Base-by-base conservation (phyloP, 331 rosid genomes). In the Phaseolus coccineus region DNA sequence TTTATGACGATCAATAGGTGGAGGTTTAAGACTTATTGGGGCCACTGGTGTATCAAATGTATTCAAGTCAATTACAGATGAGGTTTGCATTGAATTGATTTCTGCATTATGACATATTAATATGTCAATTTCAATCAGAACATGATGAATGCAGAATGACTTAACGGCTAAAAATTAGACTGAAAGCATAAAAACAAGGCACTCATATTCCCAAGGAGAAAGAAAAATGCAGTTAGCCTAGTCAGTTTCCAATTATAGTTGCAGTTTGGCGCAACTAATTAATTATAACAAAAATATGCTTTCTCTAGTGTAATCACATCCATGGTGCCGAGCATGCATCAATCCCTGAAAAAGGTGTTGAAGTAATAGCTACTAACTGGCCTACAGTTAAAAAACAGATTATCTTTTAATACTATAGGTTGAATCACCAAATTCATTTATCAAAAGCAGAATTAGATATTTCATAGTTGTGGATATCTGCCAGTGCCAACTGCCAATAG, bases 1-100 rank as follows among this genome's bases (percentile, higher is more conserved):
- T 77, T 90, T 92, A 67, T 39, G 80, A 53, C 92, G 97, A 68
- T 91, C 97, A 53, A 90, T 73, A 19, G 97, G 97, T 68, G 97
- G 97, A 47, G 97, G 96, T 75, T 84, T 93, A 81, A 93, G 91
- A 82, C 79, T 90, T 84, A 89, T 84, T 28, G 91, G 1, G 39
- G 85, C 72, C n/a, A 25, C 81, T 27, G 89, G 42, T 40, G 87
- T 30, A 58, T 88, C 89, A 75, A 88, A 89, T 33, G 89, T 69
- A 85, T 89, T 90, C 30, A 69, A 10, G 74, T 89, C 87, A 79
- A 88, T 47, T 22, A 88, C 53, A n/a, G 91, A 66, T 6, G 96
- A 73, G 74, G 89, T 50, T 81, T 89, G 93, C 64, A 79, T 57
- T 8, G 91, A 84, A 86, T 96, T 93, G 88, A 85, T 76, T 86